Percentiles rank a stretch among this genome's conserved stretches.
Conservation (phyloP, 768 basidiomycete species). For the Boletus rex-veris region DNA sequence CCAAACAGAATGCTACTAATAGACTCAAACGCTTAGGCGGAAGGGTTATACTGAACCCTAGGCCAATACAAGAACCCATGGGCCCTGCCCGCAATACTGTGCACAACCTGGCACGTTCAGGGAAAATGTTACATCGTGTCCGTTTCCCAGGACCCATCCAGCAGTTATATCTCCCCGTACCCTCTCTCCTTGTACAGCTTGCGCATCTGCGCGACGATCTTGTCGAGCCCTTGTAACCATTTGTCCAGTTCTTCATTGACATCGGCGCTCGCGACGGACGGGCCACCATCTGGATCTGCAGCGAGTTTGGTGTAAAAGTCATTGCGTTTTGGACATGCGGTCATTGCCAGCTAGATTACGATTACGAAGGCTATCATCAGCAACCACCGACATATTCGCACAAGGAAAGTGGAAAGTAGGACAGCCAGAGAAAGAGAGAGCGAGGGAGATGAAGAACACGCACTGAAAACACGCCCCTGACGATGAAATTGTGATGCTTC, state of each 20-base stretch:
- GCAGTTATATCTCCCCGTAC: constrained; percentile 40
- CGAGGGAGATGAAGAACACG: constrained; percentile 27
- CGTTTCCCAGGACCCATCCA: no score
- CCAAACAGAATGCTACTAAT: no score
- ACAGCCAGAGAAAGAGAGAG: background rate
- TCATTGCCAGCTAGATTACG: constrained; percentile 47
- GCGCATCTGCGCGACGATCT: constrained; percentile 47
- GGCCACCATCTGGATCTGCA: constrained; percentile 55
- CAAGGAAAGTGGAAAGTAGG: no score
- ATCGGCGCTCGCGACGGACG: constrained; percentile 39
- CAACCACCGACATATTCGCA: background rate
- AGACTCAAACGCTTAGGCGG: no score
- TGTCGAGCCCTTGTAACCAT: constrained; percentile 61
- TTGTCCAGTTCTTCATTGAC: constrained; percentile 51
- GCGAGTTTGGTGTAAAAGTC: constrained; percentile 64
- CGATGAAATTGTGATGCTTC: constrained; percentile 77
- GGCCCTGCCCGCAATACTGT: background rate
- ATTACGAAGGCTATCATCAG: background rate
- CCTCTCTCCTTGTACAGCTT: constrained; percentile 53
- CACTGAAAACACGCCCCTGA: constrained; percentile 55
- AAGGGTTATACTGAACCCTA: background rate
- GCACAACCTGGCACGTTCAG: background rate
- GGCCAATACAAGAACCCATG: no score
- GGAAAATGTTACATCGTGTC: background rate
- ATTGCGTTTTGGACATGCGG: constrained; percentile 54